A percentile compares a stretch with the other conserved stretches of the same genome.
Conservation (phyloP, 805 yeast species). For the Starmera dryadoides region DNA sequence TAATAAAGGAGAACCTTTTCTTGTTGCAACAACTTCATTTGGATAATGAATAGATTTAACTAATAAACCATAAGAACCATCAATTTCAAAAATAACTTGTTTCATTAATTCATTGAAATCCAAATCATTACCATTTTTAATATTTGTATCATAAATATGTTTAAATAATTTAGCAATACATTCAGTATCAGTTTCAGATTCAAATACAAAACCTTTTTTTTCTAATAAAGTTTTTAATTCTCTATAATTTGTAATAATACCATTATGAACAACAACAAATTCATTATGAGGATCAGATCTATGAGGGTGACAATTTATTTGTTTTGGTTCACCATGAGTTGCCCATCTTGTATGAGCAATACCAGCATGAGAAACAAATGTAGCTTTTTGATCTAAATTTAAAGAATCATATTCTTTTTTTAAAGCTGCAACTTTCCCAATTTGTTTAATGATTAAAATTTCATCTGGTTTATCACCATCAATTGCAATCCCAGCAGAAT, state of each 20-base stretch:
- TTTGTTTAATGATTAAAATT: slow-evolving; percentile 70
- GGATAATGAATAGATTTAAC: slow-evolving; percentile 92
- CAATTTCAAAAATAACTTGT: slow-evolving; percentile 85
- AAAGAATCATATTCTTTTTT: slow-evolving; percentile 50
- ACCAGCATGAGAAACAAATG: slow-evolving; percentile 83
- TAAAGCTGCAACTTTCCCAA: slow-evolving; percentile 85
- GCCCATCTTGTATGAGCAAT: slow-evolving; percentile 99
- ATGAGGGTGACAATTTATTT: slow-evolving; percentile 91
- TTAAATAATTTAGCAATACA: slow-evolving; percentile 94
- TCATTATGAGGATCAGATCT: slow-evolving; percentile 77
- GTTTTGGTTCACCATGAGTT: slow-evolving; percentile 92
- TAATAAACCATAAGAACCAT: slow-evolving; percentile 95
- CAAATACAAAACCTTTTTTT: slow-evolving; percentile 76
- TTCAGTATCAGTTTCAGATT: slow-evolving; percentile 95
- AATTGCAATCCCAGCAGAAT: slow-evolving; percentile 93
- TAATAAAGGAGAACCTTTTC: slow-evolving; percentile 96
- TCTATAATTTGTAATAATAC: slow-evolving; percentile 94
- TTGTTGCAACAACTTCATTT: slow-evolving; percentile 91
- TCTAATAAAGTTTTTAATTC: slow-evolving; percentile 78
- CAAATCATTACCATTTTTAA: slow-evolving; percentile 64
- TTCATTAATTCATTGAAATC: slow-evolving; percentile 92
- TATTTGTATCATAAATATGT: slow-evolving; percentile 76
- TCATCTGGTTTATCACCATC: slow-evolving; percentile 80
- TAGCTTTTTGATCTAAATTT: slow-evolving; percentile 50
- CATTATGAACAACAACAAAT: slow-evolving; percentile 93